phyloP scores from a whole-genome alignment of 1,139 yeast species.

The Yamadazyma sp. region DNA sequence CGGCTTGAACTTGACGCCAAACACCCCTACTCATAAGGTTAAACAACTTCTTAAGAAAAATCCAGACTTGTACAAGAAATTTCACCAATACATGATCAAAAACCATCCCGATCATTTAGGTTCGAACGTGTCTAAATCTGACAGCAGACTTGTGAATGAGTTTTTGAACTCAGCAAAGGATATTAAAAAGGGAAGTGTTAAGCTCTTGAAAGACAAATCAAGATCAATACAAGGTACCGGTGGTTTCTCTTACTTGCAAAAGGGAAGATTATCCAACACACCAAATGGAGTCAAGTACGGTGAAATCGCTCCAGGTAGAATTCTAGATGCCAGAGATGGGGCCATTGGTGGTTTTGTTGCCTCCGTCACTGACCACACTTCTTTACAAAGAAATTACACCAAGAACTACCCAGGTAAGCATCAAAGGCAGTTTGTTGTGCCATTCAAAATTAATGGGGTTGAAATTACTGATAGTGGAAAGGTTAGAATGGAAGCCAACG shows the following conservation, averaged over 20 bases:
- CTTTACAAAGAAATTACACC: conserved; percentile 42
- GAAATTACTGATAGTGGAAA: conserved; percentile 38
- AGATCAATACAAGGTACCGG: conserved; percentile 59
- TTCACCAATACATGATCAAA: conserved; percentile 34
- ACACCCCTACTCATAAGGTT: conserved; percentile 28
- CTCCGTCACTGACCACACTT: conserved; percentile 36
- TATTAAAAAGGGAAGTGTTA: conserved; percentile 8
- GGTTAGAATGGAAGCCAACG: conserved; percentile 41
- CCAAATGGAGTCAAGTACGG: conserved; percentile 71
- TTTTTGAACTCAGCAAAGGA: conserved; percentile 21
- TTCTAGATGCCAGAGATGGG: conserved; percentile 52
- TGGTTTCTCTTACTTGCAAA: conserved; percentile 68
- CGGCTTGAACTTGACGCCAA: conserved; percentile 32
- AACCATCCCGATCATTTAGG: conserved; percentile 36
- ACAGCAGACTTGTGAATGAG: conserved; percentile 25
- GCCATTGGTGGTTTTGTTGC: conserved; percentile 80
- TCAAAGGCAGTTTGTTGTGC: conserved; percentile 45
- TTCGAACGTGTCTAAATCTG: conserved; percentile 18
- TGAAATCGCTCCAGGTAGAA: conserved; percentile 69
- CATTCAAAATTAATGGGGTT: conserved; percentile 43
- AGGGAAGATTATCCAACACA: conserved; percentile 70
- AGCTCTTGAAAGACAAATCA: conserved; percentile 14
- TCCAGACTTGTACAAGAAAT: conserved; percentile 32
- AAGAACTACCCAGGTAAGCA: conserved; percentile 45
- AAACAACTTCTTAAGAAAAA: conserved; percentile 29